Evolutionary conservation across 176 grass and related monocot genomes (phyloP).

Genomic region (Musa itinerans): DNA sequence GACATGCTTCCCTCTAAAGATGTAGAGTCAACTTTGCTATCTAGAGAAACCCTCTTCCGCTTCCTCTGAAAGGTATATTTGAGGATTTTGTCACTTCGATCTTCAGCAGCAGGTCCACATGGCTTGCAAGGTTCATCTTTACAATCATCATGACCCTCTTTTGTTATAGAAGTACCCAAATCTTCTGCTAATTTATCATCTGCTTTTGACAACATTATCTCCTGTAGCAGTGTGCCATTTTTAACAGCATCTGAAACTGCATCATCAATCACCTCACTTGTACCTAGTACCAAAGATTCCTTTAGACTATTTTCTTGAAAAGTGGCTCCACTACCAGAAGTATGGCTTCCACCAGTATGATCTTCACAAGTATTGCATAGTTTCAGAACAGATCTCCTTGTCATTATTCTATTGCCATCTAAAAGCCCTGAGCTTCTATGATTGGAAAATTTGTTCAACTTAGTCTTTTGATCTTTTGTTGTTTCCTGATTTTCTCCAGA

Average conservation of each 20-base stretch:
- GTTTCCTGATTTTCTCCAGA: not conserved
- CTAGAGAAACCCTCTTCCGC: conserved; percentile 40
- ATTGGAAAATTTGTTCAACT: not conserved
- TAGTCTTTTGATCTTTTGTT: not conserved
- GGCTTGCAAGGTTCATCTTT: not conserved
- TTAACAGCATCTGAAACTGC: not conserved
- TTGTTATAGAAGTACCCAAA: not conserved
- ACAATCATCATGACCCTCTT: not conserved
- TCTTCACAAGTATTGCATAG: not conserved
- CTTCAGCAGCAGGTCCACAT: conserved; percentile 22
- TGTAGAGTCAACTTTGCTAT: conserved; percentile 30
- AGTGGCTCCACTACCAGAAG: not conserved
- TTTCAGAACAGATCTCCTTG: not conserved
- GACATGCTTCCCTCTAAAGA: conserved; percentile 19
- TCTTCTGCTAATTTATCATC: not conserved
- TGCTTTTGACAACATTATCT: not conserved
- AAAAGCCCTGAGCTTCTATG: not conserved
- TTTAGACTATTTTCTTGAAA: not conserved
- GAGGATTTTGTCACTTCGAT: conserved; percentile 43
- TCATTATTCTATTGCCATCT: not conserved
- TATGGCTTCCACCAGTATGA: not conserved
- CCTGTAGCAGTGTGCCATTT: not conserved
- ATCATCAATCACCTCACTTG: not conserved
- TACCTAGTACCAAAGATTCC: not conserved
- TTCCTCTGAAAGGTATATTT: conserved; percentile 94